Percentiles rank a stretch among this genome's conserved stretches.
These are phyloP conservation scores for Leucaena leucocephala DNA, from an alignment of 306 rosid genomes.

Conservation along the genomic window DNA sequence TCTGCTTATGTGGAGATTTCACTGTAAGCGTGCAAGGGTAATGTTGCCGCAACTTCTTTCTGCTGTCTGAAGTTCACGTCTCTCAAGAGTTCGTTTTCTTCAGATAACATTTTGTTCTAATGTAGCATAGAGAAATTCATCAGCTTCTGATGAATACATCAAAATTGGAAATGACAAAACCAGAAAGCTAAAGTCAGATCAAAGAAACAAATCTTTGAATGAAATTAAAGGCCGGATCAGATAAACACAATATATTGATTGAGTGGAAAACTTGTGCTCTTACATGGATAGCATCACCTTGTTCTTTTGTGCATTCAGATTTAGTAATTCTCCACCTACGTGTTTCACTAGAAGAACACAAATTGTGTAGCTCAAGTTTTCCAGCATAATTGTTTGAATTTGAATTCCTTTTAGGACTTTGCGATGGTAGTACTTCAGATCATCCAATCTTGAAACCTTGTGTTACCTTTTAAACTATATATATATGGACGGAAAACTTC, in stretches of 20 bases:
- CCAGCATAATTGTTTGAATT: background rate
- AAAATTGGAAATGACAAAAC: background rate
- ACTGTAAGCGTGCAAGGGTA: too few relatives aligned
- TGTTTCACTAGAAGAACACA: background rate
- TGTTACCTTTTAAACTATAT: background rate
- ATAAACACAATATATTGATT: background rate
- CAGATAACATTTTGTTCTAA: conserved; percentile 2
- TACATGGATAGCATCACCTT: background rate
- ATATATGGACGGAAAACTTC: background rate
- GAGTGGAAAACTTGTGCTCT: background rate
- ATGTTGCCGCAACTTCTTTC: background rate
- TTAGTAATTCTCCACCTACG: background rate
- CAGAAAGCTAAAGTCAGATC: background rate
- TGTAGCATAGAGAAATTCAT: conserved; percentile 22
- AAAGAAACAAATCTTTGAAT: background rate
- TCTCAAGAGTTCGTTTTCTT: conserved; percentile 14
- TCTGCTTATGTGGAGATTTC: background rate
- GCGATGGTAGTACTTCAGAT: background rate
- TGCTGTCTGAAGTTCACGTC: background rate
- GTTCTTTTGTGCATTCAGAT: background rate
- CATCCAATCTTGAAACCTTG: background rate
- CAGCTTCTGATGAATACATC: background rate
- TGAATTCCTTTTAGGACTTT: background rate
- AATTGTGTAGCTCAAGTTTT: background rate
- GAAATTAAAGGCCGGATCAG: background rate